Conservation (phyloP, 2,329 filamentous ascomycete species). For the Falciphora oryzae region DNA sequence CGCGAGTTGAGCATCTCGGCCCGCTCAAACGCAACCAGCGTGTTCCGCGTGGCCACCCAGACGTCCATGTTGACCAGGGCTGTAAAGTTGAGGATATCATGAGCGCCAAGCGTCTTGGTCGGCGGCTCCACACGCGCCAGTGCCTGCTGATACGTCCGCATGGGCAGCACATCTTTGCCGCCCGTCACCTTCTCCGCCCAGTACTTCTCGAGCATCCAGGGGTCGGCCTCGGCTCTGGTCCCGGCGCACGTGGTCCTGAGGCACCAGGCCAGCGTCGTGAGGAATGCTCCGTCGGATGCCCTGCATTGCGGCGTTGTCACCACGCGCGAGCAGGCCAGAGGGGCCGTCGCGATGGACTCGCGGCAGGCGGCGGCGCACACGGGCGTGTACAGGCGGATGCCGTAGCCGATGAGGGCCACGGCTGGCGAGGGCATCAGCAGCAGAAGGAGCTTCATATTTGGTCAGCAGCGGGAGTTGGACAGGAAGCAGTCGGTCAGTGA, state of each 20-base stretch:
- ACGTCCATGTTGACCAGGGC: slow-evolving; percentile 14
- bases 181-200: slow-evolving; percentile 17
- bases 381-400: neutral
- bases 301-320: neutral
- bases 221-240: neutral
- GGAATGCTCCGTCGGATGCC: slow-evolving; percentile 18
- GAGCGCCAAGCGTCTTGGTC: slow-evolving; percentile 10
- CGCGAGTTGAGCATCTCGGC: slow-evolving; percentile 16
- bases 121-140: neutral
- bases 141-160: neutral
- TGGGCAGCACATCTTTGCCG: neutral
- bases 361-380: slow-evolving; percentile 5
- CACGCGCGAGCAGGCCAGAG: neutral
- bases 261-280: slow-evolving; percentile 25
- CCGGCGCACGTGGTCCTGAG: slow-evolving; percentile 19
- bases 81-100: slow-evolving; percentile 17
- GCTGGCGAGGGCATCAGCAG: too few species aligned
- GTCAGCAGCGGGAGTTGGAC: too few species aligned
- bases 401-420: slow-evolving; percentile 5
- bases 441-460: too few species aligned
- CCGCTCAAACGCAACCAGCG: slow-evolving; percentile 16
- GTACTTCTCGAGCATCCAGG: slow-evolving; percentile 20
- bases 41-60: slow-evolving; percentile 9
- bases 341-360: neutral
- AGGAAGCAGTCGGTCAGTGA: too few species aligned